Percentiles rank a stretch among this genome's conserved stretches.
phyloP scores from a whole-genome alignment of 1,284 basidiomycete species.

The Stygiomarasmius scandens region DNA sequence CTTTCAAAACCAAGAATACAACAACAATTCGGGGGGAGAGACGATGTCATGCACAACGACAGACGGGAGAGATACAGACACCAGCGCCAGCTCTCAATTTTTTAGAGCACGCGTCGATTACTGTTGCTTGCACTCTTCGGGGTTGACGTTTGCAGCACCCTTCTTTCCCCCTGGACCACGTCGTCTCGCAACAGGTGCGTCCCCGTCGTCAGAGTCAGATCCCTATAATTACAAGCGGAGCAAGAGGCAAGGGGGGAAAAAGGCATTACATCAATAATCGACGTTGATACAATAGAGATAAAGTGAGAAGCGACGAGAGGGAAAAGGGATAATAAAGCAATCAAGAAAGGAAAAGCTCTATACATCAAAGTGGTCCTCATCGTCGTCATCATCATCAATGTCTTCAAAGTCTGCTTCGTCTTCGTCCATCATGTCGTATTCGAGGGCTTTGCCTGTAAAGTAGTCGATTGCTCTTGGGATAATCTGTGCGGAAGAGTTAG shows the following conservation, averaged over 20 bases:
- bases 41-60: too few species aligned
- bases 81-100: not conserved
- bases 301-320: not conserved
- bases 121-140: constrained; percentile 88
- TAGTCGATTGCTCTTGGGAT: constrained; percentile 94
- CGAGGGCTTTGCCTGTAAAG: constrained; percentile 97
- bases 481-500: constrained; percentile 51
- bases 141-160: constrained; percentile 55
- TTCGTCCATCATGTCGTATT: constrained; percentile 81
- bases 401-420: constrained; percentile 67
- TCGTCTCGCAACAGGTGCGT: constrained; percentile 41
- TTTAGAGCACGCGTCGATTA: too few species aligned
- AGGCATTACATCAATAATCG: constrained; percentile 8
- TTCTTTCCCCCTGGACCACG: constrained; percentile 47
- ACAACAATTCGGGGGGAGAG: too few species aligned
- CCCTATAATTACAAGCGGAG: constrained; percentile 41
- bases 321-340: constrained; percentile 4
- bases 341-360: constrained; percentile 14
- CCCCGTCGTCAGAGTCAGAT: constrained; percentile 64
- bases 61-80: not conserved
- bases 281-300: not conserved
- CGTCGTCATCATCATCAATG: constrained; percentile 59
- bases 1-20: too few species aligned
- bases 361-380: constrained; percentile 55
- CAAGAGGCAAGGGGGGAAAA: constrained; percentile 13